Base-by-base conservation (phyloP, 768 basidiomycete genomes). In the Mycena galericulata region DNA sequence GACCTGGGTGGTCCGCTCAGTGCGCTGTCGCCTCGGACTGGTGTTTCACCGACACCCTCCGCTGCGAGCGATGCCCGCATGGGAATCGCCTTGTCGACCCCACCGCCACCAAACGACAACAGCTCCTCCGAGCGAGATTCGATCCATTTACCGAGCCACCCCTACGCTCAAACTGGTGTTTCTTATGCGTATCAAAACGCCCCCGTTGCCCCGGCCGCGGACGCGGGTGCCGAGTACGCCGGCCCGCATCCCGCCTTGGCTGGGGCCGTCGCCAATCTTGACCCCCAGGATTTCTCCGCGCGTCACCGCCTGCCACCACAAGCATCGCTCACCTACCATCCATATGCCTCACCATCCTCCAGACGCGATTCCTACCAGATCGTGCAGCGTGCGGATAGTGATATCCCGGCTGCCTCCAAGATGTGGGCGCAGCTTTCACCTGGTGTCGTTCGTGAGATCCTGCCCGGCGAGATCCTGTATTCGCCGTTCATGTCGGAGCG, bases 351-450 rank as follows among this genome's bases (percentile, higher is more conserved):
- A 30, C 73, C 76, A 3, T 64, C 75, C 12, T 75, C 78, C 22
- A 65, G 71, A 11, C 70, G 80, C 22, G 82, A 82, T 47, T 79
- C 80, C 26, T 83, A 82, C 64, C 71, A 78, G 36, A 73, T 84
- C 45, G 67, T 81, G 22, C 77, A 68, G 27, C 77, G 81, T 5
- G 72, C 76, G 3, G 82, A 85, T 40, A 83, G 80, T 50, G 73
- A 78, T 50, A 75, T 83, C n/a, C 82, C 84, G 11, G 74, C 81
- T n/a, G 72, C 77, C 20, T 77, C 81, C 24, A 86, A 83, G 74
- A 86, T 87, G 85, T 87, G 87, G 86, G 86, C 84, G 1, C 83
- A 81, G 60, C 75, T 85, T 29, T 83, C 85, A 14, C 82, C 85
- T 9, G 84, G 82, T 6, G 70, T 81, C 17, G 80, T 85, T 8